Conservation (phyloP, 768 basidiomycete genomes). For the Lentinula lateritia region DNA sequence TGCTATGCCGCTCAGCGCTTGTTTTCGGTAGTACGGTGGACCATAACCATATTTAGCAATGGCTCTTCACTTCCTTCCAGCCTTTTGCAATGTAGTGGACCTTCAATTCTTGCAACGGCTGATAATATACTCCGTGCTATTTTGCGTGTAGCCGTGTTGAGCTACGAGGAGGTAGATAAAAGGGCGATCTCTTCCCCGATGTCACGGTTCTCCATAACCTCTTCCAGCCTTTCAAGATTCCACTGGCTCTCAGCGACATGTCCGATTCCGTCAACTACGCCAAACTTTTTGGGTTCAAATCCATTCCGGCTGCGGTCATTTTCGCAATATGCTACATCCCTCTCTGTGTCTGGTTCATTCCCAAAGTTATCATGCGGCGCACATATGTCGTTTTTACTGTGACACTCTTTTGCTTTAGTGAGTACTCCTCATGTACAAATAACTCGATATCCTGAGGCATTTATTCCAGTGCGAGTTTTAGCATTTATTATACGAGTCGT, state of each 20-base stretch:
- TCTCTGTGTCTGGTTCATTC: constrained; percentile 16
- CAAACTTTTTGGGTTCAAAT: constrained; percentile 12
- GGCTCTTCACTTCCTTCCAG: neutral
- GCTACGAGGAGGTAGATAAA: neutral
- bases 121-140: neutral
- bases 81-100: neutral
- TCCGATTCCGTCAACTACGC: constrained; percentile 12
- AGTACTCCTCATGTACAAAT: constrained; percentile 1
- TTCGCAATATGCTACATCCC: constrained; percentile 22
- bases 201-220: neutral
- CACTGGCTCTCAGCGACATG: neutral
- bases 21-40: neutral
- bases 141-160: neutral
- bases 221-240: neutral
- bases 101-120: neutral
- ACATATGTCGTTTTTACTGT: constrained; percentile 21
- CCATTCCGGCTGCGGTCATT: constrained; percentile 18
- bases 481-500: constrained; percentile 36
- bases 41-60: neutral
- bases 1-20: neutral
- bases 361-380: constrained; percentile 13
- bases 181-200: neutral
- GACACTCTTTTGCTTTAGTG: constrained; percentile 22
- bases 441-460: neutral
- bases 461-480: constrained; percentile 29